Evolutionary conservation across 2,329 filamentous ascomycete species (phyloP), one percentile per base, ranked within the genome.

Genomic region (Colletotrichum eleusines): DNA sequence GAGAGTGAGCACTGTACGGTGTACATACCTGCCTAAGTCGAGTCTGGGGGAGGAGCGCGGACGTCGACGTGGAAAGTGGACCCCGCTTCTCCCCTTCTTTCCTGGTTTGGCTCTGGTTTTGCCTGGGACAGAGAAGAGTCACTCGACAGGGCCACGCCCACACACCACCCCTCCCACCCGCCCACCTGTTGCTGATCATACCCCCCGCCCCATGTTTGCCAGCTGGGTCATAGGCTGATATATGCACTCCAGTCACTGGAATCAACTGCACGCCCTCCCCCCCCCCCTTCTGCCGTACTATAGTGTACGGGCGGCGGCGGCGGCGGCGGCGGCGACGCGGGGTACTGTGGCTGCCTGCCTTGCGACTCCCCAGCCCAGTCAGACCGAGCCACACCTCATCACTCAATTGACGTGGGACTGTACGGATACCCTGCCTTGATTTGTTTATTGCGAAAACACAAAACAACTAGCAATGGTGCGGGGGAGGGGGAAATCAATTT

Each of bases 41-140:
- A 63, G 60, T 63, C 60, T 38, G 60, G 48, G 60, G 48, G 46
- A 42, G 26, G 26, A 38, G 50, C 48, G 64, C 50, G 58, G 51
- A 65, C 62, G 66, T 69, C 35, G 66, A 65, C 60, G 60, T 63
- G 51, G 67, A 70, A 57, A 67, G 67, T 70, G 67, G 67, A 35
- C 40, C n/a, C 63, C 28, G 20, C 20, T 28, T 54, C 28, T 46
- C 20, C 28, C 50, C 50, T 50, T 35, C 55, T 31, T 63, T 40
- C 31, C 38, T 53, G 54, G 59, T 26, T 54, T 54, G n/a, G 50
- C 35, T 53, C 61, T 66, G 35, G 40, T 70, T 71, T 33, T 71
- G 63, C 57, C 48, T 62, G 46, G 59, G 59, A 51, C 46, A 57
- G 50, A 51, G 38, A 71, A 67, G 68, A 71, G 64, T 71, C 69